Conservation (phyloP, 192 early-diverging fungal species). For the Coemansia sp. region DNA sequence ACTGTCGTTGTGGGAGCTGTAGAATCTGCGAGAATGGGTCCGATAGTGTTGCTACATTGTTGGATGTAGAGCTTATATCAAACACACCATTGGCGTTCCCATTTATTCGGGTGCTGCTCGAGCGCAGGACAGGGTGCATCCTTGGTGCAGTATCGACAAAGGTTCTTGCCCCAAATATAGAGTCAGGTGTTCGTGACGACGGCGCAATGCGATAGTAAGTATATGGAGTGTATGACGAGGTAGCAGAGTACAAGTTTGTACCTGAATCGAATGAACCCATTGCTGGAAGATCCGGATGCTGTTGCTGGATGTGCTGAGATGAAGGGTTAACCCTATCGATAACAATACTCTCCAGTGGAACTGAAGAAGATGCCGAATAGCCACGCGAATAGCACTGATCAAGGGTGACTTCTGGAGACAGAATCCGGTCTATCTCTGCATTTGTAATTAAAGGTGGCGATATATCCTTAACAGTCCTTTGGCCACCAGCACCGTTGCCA, state of each 20-base stretch:
- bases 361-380: no score
- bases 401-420: conserved; percentile 2
- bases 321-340: no score
- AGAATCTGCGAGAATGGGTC: conserved; percentile 3
- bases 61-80: background rate
- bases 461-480: background rate
- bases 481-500: background rate
- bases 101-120: conserved; percentile 1
- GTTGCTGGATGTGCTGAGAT: no score
- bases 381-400: background rate
- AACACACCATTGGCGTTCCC: background rate
- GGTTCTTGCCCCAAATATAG: background rate
- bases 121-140: conserved; percentile 17
- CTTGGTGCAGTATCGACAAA: conserved; percentile 8
- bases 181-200: conserved; percentile 14
- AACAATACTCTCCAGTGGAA: background rate
- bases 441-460: conserved; percentile 11
- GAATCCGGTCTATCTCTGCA: conserved; percentile 7
- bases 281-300: no score
- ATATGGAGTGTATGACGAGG: conserved; percentile 3
- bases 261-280: background rate
- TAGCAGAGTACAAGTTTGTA: background rate
- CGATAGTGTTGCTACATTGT: background rate
- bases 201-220: conserved; percentile 35
- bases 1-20: conserved; percentile 17